Conservation (phyloP, 2,329 filamentous ascomycete species). For the Dothistroma septosporum region DNA sequence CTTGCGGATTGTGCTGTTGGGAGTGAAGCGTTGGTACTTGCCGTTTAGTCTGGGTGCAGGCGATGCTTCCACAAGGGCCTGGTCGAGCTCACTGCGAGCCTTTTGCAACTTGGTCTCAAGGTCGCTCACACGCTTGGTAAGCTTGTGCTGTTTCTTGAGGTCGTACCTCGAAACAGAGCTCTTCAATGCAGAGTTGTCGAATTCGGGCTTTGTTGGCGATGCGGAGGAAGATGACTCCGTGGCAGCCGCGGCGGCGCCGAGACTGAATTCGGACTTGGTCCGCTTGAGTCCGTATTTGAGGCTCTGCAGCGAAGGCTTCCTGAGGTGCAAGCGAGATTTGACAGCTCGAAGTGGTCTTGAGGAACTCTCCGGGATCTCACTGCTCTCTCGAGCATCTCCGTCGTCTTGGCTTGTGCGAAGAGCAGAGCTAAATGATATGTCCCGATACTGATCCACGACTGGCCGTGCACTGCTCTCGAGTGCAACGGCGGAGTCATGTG, state of each 20-base stretch:
- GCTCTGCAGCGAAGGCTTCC: constrained; percentile 31
- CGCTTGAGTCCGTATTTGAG: constrained; percentile 34
- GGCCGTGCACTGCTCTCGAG: constrained; percentile 17
- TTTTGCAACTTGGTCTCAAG: constrained; percentile 56
- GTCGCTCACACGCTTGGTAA: constrained; percentile 58
- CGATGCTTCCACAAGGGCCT: constrained; percentile 44
- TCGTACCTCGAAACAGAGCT: constrained; percentile 54
- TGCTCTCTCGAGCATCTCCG: constrained; percentile 13
- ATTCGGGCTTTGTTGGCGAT: constrained; percentile 31
- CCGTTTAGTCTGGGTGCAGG: constrained; percentile 37
- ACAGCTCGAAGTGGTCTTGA: constrained; percentile 17
- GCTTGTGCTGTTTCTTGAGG: constrained; percentile 52
- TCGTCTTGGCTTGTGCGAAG: constrained; percentile 16
- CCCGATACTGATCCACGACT: constrained; percentile 15
- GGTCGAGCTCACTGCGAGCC: constrained; percentile 52
- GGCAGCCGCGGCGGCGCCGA: constrained; percentile 25
- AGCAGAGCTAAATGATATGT: constrained; percentile 14
- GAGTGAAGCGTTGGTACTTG: constrained; percentile 36
- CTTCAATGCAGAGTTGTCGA: constrained; percentile 35
- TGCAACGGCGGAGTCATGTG: constrained; percentile 31
- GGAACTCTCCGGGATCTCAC: constrained; percentile 22
- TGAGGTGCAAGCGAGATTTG: constrained; percentile 27
- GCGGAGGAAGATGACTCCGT: constrained; percentile 38
- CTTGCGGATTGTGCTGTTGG: constrained; percentile 28
- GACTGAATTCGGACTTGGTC: constrained; percentile 32